phyloP scores from a whole-genome alignment of 192 early-diverging fungal species.

The Phlyctochytrium arcticum region DNA sequence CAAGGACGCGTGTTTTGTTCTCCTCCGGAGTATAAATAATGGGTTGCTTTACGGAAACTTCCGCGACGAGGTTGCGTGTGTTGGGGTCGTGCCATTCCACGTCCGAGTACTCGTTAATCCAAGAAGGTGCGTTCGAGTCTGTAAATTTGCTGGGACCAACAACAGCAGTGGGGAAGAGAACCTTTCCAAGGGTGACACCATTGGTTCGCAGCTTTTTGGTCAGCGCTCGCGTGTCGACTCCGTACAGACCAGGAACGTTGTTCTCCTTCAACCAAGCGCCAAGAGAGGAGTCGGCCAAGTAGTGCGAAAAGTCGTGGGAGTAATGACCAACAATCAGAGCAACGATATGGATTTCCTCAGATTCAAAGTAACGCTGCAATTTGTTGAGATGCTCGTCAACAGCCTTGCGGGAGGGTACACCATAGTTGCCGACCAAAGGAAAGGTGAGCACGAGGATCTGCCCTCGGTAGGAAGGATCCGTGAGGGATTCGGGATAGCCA shows the following conservation, averaged over 20 bases:
- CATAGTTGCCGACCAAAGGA: constrained; percentile 97
- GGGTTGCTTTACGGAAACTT: constrained; percentile 85
- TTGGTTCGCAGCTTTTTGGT: constrained; percentile 94
- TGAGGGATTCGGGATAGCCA: constrained; percentile 97
- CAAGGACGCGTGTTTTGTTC: constrained; percentile 36
- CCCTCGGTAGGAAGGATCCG: constrained; percentile 96
- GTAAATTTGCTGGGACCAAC: constrained; percentile 15
- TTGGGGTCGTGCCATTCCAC: constrained; percentile 94
- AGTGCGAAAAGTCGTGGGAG: constrained; percentile 89
- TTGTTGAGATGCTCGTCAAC: constrained; percentile 81
- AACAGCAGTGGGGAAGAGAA: constrained; percentile 73
- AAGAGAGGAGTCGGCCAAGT: constrained; percentile 81
- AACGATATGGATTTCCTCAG: constrained; percentile 87
- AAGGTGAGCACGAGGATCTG: constrained; percentile 98
- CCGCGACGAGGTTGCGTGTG: constrained; percentile 84
- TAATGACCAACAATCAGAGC: constrained; percentile 90
- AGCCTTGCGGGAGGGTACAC: constrained; percentile 84
- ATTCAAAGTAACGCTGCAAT: constrained; percentile 94
- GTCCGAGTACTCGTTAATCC: constrained; percentile 71
- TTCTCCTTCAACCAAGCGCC: constrained; percentile 88
- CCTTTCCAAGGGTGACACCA: constrained; percentile 87
- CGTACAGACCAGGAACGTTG: constrained; percentile 88
- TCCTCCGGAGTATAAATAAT: constrained; percentile 57
- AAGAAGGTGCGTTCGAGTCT: constrained; percentile 18
- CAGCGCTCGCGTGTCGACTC: constrained; percentile 93